Evolutionary conservation across 208 protist species (phyloP).

Genomic region (Histomonas meleagridis): DNA sequence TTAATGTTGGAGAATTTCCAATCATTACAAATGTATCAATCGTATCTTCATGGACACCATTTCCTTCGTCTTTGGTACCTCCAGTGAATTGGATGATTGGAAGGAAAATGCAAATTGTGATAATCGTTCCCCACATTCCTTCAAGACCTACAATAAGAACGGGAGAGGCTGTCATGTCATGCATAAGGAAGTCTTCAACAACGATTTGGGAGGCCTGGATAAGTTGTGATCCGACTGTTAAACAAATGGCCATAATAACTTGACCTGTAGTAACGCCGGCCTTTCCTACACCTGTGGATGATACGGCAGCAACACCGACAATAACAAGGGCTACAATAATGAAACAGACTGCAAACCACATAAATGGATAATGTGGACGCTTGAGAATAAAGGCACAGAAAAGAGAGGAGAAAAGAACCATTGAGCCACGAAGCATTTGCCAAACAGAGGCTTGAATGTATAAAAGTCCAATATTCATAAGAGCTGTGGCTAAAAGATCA

Average conservation of each 20-base stretch:
- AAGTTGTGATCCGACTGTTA: neutral
- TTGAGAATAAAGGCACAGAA: neutral
- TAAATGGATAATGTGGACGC: neutral
- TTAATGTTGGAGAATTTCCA: neutral
- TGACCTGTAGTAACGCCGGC: neutral
- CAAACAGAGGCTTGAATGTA: neutral
- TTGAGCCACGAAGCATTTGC: conserved; percentile 20
- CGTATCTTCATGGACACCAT: neutral
- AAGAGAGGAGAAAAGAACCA: neutral
- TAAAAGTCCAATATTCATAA: neutral
- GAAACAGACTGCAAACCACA: neutral
- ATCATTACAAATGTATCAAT: neutral
- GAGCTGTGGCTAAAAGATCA: neutral
- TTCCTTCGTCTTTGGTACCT: neutral
- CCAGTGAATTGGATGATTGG: neutral
- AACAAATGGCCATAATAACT: neutral
- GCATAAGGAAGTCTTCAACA: neutral
- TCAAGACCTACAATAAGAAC: neutral
- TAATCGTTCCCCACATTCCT: neutral
- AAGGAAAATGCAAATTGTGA: neutral
- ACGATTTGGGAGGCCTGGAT: neutral
- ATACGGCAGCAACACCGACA: neutral
- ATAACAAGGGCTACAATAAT: neutral
- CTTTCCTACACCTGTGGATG: neutral
- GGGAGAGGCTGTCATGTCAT: neutral